phyloP scores from a whole-genome alignment of 192 early-diverging fungal species.

The Chytriomyces sp. region DNA sequence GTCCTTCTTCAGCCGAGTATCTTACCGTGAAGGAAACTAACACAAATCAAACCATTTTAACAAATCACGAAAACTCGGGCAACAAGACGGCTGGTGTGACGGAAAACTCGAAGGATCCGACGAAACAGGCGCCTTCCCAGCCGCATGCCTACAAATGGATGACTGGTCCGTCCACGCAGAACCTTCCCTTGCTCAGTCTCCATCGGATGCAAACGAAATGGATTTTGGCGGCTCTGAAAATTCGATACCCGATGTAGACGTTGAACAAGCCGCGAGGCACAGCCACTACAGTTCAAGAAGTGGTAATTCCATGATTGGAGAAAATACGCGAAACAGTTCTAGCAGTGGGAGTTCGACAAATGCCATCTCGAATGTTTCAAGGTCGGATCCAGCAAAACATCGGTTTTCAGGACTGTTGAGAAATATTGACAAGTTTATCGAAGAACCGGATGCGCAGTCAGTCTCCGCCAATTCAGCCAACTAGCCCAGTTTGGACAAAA shows the following conservation, averaged over 20 bases:
- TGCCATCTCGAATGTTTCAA: not conserved
- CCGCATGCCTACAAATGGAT: constrained; percentile 4
- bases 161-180: not conserved
- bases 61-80: not conserved
- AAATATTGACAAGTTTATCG: constrained; percentile 23
- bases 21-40: too few species aligned
- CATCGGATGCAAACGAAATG: not conserved
- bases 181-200: not conserved
- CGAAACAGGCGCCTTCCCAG: constrained; percentile 24
- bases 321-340: not conserved
- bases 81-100: constrained; percentile 28
- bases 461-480: not conserved
- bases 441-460: constrained; percentile 1
- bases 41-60: not conserved
- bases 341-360: not conserved
- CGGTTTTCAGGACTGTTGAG: constrained; percentile 18
- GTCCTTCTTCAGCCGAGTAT: too few species aligned
- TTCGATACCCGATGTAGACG: not conserved
- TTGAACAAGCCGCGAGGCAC: not conserved
- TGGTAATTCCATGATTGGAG: not conserved
- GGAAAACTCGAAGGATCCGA: constrained; percentile 18
- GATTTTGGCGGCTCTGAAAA: not conserved
- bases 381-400: not conserved
- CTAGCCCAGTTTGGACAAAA: not conserved
- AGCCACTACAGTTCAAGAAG: not conserved